phyloP scores from a whole-genome alignment of 805 yeast species.

The Scheffersomyces amazonensis region DNA sequence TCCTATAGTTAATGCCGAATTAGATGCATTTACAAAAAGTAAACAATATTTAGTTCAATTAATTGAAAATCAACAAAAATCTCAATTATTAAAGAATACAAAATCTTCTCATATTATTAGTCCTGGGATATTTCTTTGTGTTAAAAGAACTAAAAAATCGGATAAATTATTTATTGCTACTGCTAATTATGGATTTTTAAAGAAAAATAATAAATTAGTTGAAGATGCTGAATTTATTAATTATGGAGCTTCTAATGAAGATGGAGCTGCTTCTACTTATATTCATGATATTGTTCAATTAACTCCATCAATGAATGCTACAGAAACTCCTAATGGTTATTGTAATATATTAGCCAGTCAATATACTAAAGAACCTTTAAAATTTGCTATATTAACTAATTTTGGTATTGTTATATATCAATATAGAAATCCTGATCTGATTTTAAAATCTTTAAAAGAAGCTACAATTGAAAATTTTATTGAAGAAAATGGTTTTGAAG shows the following conservation, averaged over 20 bases:
- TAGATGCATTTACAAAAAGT: slow-evolving; percentile 39
- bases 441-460: slow-evolving; percentile 68
- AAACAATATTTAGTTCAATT: slow-evolving; percentile 39
- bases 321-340: slow-evolving; percentile 74
- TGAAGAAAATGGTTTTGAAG: slow-evolving; percentile 79
- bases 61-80: slow-evolving; percentile 40
- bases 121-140: slow-evolving; percentile 84
- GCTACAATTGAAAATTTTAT: slow-evolving; percentile 65
- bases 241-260: slow-evolving; percentile 13
- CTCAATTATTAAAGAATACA: slow-evolving; percentile 60
- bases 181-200: slow-evolving; percentile 82
- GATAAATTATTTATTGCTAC: slow-evolving; percentile 68
- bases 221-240: slow-evolving; percentile 77
- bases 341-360: slow-evolving; percentile 87
- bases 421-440: slow-evolving; percentile 75
- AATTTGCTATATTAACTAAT: slow-evolving; percentile 79
- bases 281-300: slow-evolving; percentile 74
- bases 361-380: slow-evolving; percentile 62
- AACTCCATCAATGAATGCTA: slow-evolving; percentile 68
- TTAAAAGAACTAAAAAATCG: slow-evolving; percentile 43
- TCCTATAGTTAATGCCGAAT: slow-evolving; percentile 36
- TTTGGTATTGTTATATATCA: slow-evolving; percentile 74
- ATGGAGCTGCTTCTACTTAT: slow-evolving; percentile 22
- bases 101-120: slow-evolving; percentile 62
- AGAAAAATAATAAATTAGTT: slow-evolving; percentile 64